Percentiles rank a stretch among this genome's conserved stretches.
Evolutionary conservation across 164 flowering plant species (phyloP).

Genomic region (grape (Vitis vinifera)): DNA sequence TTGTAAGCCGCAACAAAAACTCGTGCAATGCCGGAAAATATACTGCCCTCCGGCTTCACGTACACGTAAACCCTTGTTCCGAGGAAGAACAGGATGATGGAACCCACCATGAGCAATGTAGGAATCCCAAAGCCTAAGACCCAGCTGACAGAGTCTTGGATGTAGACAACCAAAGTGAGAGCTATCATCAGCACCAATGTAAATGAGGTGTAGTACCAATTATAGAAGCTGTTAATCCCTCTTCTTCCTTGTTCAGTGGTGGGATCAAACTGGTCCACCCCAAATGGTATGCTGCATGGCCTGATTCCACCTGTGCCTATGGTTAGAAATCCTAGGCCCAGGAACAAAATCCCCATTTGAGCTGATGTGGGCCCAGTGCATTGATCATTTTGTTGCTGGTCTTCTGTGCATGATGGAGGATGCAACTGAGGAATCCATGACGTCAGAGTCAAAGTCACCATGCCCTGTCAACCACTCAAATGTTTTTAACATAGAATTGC

Average conservation of each 20-base stretch:
- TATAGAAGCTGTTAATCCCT: conserved; percentile 79
- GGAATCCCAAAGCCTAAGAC: conserved; percentile 68
- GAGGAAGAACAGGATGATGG: conserved; percentile 56
- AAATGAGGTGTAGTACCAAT: conserved; percentile 84
- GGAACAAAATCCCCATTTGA: conserved; percentile 45
- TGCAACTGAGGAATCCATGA: conserved; percentile 49
- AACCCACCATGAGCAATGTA: conserved; percentile 48
- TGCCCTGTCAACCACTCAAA: conserved; percentile 45
- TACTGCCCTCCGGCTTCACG: conserved; percentile 69
- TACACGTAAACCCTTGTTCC: conserved; percentile 62
- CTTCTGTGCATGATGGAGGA: conserved; percentile 47
- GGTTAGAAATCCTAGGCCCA: conserved; percentile 41
- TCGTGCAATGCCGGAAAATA: conserved; percentile 53
- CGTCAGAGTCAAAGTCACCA: conserved; percentile 53
- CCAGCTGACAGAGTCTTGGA: conserved; percentile 78
- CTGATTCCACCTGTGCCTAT: conserved; percentile 75
- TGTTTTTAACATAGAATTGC: not conserved
- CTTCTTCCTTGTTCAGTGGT: conserved; percentile 62
- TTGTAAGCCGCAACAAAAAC: conserved; percentile 60
- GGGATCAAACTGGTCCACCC: conserved; percentile 79
- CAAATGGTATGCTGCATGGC: conserved; percentile 85
- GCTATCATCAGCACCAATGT: conserved; percentile 58
- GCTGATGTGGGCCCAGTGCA: conserved; percentile 38
- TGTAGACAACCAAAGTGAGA: conserved; percentile 63
- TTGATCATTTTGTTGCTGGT: conserved; percentile 3